Base-by-base conservation (phyloP, 2,329 filamentous ascomycete species). In the Parasarocladium wereldwijsianum region DNA sequence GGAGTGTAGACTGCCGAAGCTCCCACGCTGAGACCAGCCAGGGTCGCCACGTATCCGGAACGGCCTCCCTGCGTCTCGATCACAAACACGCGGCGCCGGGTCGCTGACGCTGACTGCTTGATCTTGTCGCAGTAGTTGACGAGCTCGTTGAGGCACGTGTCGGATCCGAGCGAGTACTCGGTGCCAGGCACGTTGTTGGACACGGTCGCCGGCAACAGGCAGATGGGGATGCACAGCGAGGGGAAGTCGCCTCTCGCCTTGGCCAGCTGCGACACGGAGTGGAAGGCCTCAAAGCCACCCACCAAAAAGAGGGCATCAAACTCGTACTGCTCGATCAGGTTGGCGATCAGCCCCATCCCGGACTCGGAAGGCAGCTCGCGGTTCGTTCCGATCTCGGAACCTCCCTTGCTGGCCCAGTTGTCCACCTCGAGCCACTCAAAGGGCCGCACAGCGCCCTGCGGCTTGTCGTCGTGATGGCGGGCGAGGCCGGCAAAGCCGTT, bases 111-210 rank as follows among this genome's bases (percentile, higher is more conserved):
- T 2, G 86, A 94, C 54, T 96, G 90, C 55, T 92, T 85, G 57
- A 96, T 94, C 46, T 86, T 87, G 62, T 98, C 90, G 51, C 87
- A 94, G 58, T 94, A 98, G 42, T 78, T 72, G 38, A 94, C 84
- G 22, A 98, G 66, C 32, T 93, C 85, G 58, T 98, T 98, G 38
- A 98, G 62, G 49, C 90, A 96, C 2, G 90, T 98, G 47, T 98
- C 90, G 18, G 85, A 93, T 24, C 90, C 90, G 26, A 98, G 72
- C 2, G 85, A 94, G 61, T 94, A 96, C 55, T 98, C 90, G 1
- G 87, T 93, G 22, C 90, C 90, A 0, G 90, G 90, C 4, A 98
- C 90, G 51, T 98, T 98, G 66, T 98, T 98, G 40, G 84, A 93
- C 43, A 98, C 87, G 8, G 90, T 98, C n/a, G 90, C 90, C 0